phyloP scores from a whole-genome alignment of 768 basidiomycete genomes.

The Lactarius pseudohatsudake region DNA sequence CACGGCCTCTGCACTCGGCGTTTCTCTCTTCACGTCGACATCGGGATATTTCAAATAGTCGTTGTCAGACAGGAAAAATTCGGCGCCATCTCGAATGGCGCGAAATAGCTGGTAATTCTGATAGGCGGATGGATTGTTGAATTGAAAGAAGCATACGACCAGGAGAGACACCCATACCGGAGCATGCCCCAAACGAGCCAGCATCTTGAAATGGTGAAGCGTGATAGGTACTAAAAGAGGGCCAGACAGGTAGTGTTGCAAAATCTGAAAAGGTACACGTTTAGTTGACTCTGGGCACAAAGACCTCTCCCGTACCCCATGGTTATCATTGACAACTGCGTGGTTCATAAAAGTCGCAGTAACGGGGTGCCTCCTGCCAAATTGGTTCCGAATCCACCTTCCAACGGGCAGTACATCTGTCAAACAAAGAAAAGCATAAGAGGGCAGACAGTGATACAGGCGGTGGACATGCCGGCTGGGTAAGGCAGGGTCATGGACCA shows the following conservation, averaged over 20 bases:
- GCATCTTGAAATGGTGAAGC: conserved; percentile 71
- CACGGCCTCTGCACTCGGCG: conserved; percentile 23
- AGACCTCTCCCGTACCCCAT: conserved; percentile 35
- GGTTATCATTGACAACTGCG: conserved; percentile 67
- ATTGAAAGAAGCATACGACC: not conserved
- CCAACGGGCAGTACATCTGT: conserved; percentile 59
- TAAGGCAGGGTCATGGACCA: conserved; percentile 50
- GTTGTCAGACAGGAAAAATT: conserved; percentile 68
- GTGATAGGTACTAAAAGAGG: conserved; percentile 60
- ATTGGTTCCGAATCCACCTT: conserved; percentile 58
- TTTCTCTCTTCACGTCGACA: conserved; percentile 28
- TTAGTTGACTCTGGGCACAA: conserved; percentile 44
- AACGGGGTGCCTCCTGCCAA: conserved; percentile 54
- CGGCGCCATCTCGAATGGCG: conserved; percentile 62
- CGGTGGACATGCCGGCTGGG: conserved; percentile 50
- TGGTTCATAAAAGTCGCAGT: conserved; percentile 72
- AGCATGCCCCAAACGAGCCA: conserved; percentile 62
- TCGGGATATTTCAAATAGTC: conserved; percentile 51
- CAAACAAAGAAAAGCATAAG: conserved; percentile 12
- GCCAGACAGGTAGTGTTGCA: conserved; percentile 32
- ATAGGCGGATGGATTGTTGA: not conserved
- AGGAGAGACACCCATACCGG: conserved; percentile 45
- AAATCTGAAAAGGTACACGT: conserved; percentile 41
- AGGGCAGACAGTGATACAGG: not conserved
- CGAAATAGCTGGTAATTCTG: conserved; percentile 57